These are phyloP conservation scores for Pseudogymnoascus verrucosus DNA, from an alignment of 2,329 filamentous ascomycete genomes.

Conservation along the genomic window DNA sequence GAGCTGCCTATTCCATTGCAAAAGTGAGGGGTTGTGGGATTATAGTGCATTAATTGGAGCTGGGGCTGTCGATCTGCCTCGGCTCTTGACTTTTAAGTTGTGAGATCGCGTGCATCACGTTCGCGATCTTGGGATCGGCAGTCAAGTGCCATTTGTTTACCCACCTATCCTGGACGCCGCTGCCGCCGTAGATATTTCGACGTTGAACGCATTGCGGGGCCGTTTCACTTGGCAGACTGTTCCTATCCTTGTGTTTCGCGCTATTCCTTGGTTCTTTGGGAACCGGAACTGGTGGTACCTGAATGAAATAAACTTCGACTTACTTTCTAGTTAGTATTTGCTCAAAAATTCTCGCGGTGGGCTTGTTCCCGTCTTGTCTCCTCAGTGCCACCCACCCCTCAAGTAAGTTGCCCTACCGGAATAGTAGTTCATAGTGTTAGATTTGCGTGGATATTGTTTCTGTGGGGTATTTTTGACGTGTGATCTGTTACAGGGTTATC, in stretches of 20 bases:
- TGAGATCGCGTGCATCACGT: neutral
- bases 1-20: neutral
- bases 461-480: neutral
- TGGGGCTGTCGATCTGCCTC: neutral
- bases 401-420: neutral
- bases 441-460: neutral
- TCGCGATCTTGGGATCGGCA: slow-evolving; percentile 1
- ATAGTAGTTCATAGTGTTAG: neutral
- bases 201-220: neutral
- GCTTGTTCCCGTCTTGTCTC: neutral
- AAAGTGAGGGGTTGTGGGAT: neutral
- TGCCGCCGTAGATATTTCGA: neutral
- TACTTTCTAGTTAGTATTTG: neutral
- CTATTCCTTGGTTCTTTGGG: neutral
- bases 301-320: neutral
- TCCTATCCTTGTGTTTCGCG: neutral
- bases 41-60: neutral
- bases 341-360: neutral
- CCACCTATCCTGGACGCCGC: neutral
- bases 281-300: neutral
- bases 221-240: neutral
- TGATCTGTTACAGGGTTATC: neutral
- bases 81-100: neutral
- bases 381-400: neutral
- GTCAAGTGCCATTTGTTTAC: neutral